These are phyloP conservation scores for Debaryomyces prosopidis DNA, from an alignment of 805 yeast species.

Conservation along the genomic window DNA sequence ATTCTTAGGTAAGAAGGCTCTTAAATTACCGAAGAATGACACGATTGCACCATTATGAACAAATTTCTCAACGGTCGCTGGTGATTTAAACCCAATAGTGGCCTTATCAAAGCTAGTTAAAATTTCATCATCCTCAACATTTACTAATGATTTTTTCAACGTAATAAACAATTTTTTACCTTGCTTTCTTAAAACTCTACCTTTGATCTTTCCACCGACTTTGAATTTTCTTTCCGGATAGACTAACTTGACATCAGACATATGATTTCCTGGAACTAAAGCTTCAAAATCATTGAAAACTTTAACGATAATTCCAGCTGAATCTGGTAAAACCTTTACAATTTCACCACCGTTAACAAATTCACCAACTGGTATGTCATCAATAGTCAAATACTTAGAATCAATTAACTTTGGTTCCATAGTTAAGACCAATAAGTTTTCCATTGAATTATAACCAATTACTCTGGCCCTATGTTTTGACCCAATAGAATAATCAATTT, in stretches of 20 bases:
- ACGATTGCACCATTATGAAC: slow-evolving; percentile 79
- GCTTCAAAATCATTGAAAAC: slow-evolving; percentile 71
- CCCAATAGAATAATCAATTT: slow-evolving; percentile 57
- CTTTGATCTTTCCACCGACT: slow-evolving; percentile 78
- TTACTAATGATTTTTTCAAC: slow-evolving; percentile 80
- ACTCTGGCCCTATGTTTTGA: slow-evolving; percentile 77
- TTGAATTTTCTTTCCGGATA: slow-evolving; percentile 93
- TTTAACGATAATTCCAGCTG: slow-evolving; percentile 65
- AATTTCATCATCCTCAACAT: slow-evolving; percentile 56
- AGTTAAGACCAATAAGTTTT: slow-evolving; percentile 66
- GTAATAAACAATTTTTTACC: slow-evolving; percentile 60
- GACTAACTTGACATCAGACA: slow-evolving; percentile 79
- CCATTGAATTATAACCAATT: slow-evolving; percentile 65
- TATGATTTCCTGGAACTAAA: slow-evolving; percentile 68
- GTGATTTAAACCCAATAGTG: slow-evolving; percentile 50
- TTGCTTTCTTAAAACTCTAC: slow-evolving; percentile 60
- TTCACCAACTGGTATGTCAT: slow-evolving; percentile 79
- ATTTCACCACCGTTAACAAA: slow-evolving; percentile 53
- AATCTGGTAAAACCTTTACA: slow-evolving; percentile 53
- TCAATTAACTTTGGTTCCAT: slow-evolving; percentile 65
- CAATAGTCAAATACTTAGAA: slow-evolving; percentile 63
- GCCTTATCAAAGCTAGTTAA: slow-evolving; percentile 41
- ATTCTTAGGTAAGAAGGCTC: slow-evolving; percentile 79
- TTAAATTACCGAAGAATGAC: slow-evolving; percentile 75
- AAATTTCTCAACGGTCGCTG: slow-evolving; percentile 74